Base-by-base conservation (phyloP, 306 rosid species). In the Vicia faba region DNA sequence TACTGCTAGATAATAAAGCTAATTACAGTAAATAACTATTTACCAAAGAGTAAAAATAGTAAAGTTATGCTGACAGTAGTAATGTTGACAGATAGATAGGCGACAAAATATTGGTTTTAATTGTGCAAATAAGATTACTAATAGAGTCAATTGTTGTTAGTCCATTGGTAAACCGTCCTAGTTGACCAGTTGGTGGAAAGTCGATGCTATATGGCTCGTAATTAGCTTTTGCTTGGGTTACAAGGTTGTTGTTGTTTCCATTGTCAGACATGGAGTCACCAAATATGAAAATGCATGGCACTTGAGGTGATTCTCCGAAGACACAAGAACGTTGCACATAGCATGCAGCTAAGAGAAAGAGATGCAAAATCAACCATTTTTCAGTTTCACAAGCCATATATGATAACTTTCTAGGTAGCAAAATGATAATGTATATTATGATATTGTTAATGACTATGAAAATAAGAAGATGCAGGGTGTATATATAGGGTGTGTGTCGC, bases 161-260 rank as follows among this genome's bases (percentile, higher is more conserved):
- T 2, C 81, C 90, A 40, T 88, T 91, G 68, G 76, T 31, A 31
- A 76, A 86, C 45, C 96, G 84, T 72, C 97, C 89, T 1, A 0
- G 84, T 79, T 11, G 95, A 14, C 74, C 66, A 0, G 0, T 3
- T 3, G 84, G 68, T 31, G 8, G 38, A 33, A 75, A 74, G 75
- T 86, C 97, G 40, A 86, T 72, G 16, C 92, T 90, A 18, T 88
- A 84, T 0, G 97, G 95, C 1, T 1, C 0, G 70, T 72, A 85
- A 71, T 87, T 72, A 5, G 44, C 36, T 72, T 23, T 87, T 2
- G 78, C 71, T 0, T 0, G 0, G 0, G 95, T 84, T 1, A 0
- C 4, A 57, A 74, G 84, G 2, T 2, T 0, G 53, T 87, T 89
- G 67, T 85, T 90, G 36, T 90, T 90, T 63, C 96, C 95, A 69